Conservation (phyloP, 306 rosid species). For the Vachellia pachyceras region DNA sequence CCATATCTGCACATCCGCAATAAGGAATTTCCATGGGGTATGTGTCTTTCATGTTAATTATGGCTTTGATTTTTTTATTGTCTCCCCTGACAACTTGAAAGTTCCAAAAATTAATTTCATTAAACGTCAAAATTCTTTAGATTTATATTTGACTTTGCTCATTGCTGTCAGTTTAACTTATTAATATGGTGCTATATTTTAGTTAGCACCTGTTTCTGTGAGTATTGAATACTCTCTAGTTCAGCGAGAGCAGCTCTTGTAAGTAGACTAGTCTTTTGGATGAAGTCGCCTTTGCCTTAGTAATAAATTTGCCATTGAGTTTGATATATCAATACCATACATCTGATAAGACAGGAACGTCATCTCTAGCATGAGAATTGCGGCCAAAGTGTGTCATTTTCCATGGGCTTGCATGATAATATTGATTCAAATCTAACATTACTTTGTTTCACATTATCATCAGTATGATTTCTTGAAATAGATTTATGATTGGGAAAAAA, state of each 20-base stretch:
- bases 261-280: conserved; percentile 21
- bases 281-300: not conserved
- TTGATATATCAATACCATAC: not conserved
- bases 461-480: not conserved
- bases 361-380: not conserved
- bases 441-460: not conserved
- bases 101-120: conserved; percentile 1
- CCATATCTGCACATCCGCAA: conserved; percentile 82
- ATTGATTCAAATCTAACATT: not conserved
- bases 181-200: not conserved
- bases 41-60: conserved; percentile 33
- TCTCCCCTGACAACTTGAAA: not conserved
- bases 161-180: not conserved
- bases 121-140: conserved; percentile 13
- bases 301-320: not conserved
- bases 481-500: not conserved
- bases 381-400: not conserved
- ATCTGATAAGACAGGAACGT: not conserved
- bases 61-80: conserved; percentile 20
- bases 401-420: not conserved
- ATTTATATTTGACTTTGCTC: not conserved
- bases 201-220: not conserved
- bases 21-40: conserved; percentile 99
- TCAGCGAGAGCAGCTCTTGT: not conserved
- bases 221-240: not conserved